Percentiles rank a stretch among this genome's conserved stretches.
phyloP scores from a whole-genome alignment of 2,329 filamentous ascomycete species.

The Alternaria dauci region DNA sequence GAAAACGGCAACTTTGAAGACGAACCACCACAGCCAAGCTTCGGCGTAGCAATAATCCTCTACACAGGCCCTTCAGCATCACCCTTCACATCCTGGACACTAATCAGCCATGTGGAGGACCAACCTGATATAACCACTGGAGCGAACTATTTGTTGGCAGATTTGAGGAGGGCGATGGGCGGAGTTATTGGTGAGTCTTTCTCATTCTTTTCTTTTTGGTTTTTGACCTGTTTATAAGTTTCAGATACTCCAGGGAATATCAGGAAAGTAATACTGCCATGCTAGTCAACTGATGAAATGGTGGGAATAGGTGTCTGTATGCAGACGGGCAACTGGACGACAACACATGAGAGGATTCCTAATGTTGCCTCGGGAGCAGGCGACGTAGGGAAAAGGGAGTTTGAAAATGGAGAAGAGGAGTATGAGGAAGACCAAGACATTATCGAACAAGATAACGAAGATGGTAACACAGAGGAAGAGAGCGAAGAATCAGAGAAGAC shows the following conservation, averaged over 20 bases:
- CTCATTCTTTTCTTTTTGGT: background rate
- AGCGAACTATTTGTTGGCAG: background rate
- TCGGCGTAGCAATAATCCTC: background rate
- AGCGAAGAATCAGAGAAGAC: background rate
- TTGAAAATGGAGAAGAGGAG: background rate
- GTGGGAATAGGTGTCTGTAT: background rate
- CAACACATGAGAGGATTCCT: background rate
- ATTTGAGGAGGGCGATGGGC: background rate
- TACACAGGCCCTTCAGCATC: background rate
- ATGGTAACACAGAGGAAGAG: background rate
- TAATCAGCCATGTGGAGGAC: background rate
- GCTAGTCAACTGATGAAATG: background rate
- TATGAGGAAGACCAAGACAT: background rate
- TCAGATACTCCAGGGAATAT: background rate
- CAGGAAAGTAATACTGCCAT: background rate
- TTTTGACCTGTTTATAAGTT: background rate
- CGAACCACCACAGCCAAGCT: accelerated
- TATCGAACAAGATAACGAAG: background rate
- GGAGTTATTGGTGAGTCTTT: background rate
- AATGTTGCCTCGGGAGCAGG: background rate
- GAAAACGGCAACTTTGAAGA: background rate
- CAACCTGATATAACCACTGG: background rate
- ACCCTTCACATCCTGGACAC: background rate
- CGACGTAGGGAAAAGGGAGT: background rate
- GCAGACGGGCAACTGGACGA: background rate